phyloP scores from a whole-genome alignment of 2,329 filamentous ascomycete genomes.

The Claviceps lovelessii region DNA sequence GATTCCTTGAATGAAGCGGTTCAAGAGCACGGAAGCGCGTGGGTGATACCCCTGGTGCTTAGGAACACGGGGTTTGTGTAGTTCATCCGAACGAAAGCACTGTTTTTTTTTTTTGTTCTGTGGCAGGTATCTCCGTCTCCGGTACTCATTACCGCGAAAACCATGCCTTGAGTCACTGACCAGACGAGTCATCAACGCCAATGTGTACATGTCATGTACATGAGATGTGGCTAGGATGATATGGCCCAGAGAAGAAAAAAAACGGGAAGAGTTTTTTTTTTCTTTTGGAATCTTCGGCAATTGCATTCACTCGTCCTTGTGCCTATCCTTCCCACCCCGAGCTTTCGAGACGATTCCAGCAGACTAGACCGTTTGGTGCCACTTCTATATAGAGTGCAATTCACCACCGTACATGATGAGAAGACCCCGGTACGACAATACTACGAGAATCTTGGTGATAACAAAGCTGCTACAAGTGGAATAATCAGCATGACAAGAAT shows the following conservation, averaged over 20 bases:
- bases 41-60: no score
- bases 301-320: not conserved
- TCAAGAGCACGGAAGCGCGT: no score
- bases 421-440: no score
- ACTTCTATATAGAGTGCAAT: no score
- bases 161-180: no score
- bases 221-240: not conserved
- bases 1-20: no score
- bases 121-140: no score
- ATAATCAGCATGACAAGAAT: conserved; percentile 7
- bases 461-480: conserved; percentile 7
- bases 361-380: not conserved
- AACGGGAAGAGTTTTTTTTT: not conserved
- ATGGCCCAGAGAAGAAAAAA: not conserved
- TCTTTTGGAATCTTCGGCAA: not conserved
- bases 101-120: no score
- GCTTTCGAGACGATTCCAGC: no score
- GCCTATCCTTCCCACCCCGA: no score
- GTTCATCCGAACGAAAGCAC: not conserved
- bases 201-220: not conserved
- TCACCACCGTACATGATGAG: no score
- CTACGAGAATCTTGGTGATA: conserved; percentile 6
- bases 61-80: not conserved
- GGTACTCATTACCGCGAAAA: no score
- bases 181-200: not conserved